A percentile compares a stretch with the other conserved stretches of the same genome.
Conservation (phyloP, 495 filamentous ascomycete species). For the Lophiotrema nucula region DNA sequence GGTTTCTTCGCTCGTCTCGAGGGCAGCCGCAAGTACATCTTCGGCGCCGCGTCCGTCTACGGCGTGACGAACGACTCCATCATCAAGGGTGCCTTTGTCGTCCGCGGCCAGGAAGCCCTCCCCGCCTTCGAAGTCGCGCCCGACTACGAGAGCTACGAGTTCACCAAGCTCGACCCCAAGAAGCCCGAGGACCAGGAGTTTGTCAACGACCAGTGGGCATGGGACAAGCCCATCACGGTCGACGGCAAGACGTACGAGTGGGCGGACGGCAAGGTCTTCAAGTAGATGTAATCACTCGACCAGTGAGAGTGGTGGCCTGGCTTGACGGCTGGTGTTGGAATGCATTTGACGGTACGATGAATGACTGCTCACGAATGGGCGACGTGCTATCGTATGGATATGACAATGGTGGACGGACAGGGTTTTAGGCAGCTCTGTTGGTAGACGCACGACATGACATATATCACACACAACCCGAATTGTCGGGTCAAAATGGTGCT, state of each 20-base stretch:
- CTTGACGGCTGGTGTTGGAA: background rate
- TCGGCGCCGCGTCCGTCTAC: constrained; percentile 87
- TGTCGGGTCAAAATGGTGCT: no score
- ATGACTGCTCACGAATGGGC: no score
- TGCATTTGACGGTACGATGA: no score
- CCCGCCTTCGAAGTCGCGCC: constrained; percentile 95
- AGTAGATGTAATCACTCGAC: no score
- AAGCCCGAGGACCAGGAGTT: constrained; percentile 79
- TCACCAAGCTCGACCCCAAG: constrained; percentile 87
- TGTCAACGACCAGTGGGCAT: constrained; percentile 84
- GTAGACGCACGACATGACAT: no score
- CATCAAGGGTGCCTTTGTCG: constrained; percentile 85
- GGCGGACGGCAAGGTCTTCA: constrained; percentile 97
- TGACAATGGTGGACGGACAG: no score
- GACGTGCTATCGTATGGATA: no score
- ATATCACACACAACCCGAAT: no score
- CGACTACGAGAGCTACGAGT: constrained; percentile 94
- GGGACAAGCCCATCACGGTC: constrained; percentile 76
- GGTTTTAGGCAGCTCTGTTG: no score
- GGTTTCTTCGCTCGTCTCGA: constrained; percentile 98
- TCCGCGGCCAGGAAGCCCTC: constrained; percentile 83
- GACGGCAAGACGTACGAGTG: constrained; percentile 75
- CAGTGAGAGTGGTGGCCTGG: background rate
- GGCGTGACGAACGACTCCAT: constrained; percentile 82
- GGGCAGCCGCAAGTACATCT: constrained; percentile 96